Evolutionary conservation across 2,329 filamentous ascomycete genomes (phyloP), one percentile per base, ranked within the genome.

Genomic region (Xylariaceae sp.): DNA sequence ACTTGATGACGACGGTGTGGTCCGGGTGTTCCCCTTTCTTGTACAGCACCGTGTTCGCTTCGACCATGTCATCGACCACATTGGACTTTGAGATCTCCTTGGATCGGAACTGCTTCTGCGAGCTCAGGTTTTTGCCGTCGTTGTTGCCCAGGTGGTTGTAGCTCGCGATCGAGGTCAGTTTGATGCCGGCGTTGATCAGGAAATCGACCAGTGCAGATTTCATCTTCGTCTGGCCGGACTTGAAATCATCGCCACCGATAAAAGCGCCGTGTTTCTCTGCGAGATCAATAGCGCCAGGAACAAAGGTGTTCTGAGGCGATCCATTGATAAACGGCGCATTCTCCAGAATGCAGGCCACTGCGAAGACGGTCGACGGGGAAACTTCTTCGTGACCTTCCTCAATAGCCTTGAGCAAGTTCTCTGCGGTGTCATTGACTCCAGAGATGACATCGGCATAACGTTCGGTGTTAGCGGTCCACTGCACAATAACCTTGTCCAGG

Each of bases 121-220:
- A 96, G 80, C 90, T 96, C 68, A 99, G 78, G 81, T 99, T 99
- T 87, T 93, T 97, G 80, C 95, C 95, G 73, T 99, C 93, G 73
- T 99, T 99, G 86, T 99, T 99, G 71, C 95, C 95, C 53, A 99
- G 88, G 75, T 99, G 95, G 81, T 99, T 99, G 87, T 99, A 99
- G 78, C 90, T 96, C 64, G 95, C 91, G 78, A 99, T 98, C 41
- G 93, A 96, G 57, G 93, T 98, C 71, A 99, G 87, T 81, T 96
- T 97, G 84, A 99, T 98, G 73, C 95, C 95, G 46, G 95, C 95
- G 74, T 88, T 97, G 87, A 99, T 96, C 74, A 99, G 79, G 80
- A 99, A 99, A 78, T 99, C 95, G 44, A 98, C 95, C 26, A 99
- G 86, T 19, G 95, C 95, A 58, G 95, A 98, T 81, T 99, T 99